Evolutionary conservation across 2,329 filamentous ascomycete genomes (phyloP).

Genomic region (Didymella segeticola): DNA sequence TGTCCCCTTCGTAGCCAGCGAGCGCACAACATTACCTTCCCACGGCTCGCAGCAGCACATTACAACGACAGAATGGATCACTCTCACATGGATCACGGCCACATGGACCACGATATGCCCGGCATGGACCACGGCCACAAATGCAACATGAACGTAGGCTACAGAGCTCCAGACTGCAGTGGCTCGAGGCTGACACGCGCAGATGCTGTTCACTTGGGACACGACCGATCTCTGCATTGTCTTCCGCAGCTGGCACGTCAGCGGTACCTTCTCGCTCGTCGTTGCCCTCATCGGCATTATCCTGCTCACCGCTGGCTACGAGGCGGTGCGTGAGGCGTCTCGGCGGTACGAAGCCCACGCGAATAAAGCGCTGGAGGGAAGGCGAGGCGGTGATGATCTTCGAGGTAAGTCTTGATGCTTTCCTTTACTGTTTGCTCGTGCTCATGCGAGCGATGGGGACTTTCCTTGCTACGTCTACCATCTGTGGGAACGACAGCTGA

Average conservation of each 20-base stretch:
- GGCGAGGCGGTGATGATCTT: conserved; percentile 38
- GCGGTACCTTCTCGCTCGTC: conserved; percentile 74
- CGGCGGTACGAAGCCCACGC: conserved; percentile 72
- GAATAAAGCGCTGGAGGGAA: conserved; percentile 31
- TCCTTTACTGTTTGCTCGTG: background rate
- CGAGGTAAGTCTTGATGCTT: conserved; percentile 39
- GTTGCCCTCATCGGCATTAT: conserved; percentile 84
- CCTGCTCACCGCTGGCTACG: conserved; percentile 87
- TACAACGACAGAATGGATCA: conserved; percentile 42
- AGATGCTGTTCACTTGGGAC: conserved; percentile 99
- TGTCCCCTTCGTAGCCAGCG: conserved; percentile 2
- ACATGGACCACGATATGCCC: conserved; percentile 62
- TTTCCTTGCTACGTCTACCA: conserved; percentile 19
- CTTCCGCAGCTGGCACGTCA: conserved; percentile 89
- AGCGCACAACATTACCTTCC: background rate
- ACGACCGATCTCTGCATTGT: conserved; percentile 94
- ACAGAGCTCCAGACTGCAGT: background rate
- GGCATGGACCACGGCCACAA: conserved; percentile 58
- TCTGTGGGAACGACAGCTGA: conserved; percentile 35
- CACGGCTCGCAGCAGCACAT: background rate
- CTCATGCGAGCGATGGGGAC: background rate
- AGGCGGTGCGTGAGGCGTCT: conserved; percentile 79
- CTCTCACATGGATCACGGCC: conserved; percentile 63
- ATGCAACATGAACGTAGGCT: conserved; percentile 89
- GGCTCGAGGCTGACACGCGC: conserved; percentile 4